Evolutionary conservation across 345 rosid genomes (phyloP).

Genomic region (Noccaea caerulescens): DNA sequence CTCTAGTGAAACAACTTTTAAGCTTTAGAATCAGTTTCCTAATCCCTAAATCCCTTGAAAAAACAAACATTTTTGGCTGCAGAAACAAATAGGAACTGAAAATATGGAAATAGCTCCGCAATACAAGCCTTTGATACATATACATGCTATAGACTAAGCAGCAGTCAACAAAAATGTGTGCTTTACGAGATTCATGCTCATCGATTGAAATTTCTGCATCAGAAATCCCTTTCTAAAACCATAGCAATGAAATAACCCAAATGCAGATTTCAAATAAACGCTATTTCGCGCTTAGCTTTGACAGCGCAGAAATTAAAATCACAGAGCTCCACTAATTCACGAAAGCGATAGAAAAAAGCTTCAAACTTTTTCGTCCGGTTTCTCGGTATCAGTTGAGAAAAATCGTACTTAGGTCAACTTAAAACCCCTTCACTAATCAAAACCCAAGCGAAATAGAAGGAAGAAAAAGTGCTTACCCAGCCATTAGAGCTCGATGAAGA

Average conservation of each 20-base stretch:
- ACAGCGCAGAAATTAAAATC: not conserved
- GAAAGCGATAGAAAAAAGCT: not conserved
- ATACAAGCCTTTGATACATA: not conserved
- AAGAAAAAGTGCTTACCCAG: constrained; percentile 40
- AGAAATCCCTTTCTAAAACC: not conserved
- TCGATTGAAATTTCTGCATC: not conserved
- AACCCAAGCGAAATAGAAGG: not conserved
- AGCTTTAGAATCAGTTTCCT: constrained; percentile 8
- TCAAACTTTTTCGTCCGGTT: not conserved
- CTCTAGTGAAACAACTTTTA: not conserved
- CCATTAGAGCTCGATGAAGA: constrained; percentile 40
- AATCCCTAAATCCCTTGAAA: not conserved
- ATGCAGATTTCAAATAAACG: not conserved
- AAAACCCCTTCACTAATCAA: not conserved
- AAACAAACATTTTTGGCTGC: not conserved
- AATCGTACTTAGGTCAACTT: constrained; percentile 1
- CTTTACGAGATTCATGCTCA: constrained; percentile 6
- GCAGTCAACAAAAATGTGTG: not conserved
- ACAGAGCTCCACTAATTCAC: constrained; percentile 15
- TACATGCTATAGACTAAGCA: not conserved
- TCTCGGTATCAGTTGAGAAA: not conserved
- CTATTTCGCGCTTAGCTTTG: constrained; percentile 3
- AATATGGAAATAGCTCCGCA: not conserved
- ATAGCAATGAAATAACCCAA: constrained; percentile 20
- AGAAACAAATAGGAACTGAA: not conserved